These are phyloP conservation scores for Plasmodium sp. DNA, from an alignment of 169 alveolate genomes.

Conservation along the genomic window DNA sequence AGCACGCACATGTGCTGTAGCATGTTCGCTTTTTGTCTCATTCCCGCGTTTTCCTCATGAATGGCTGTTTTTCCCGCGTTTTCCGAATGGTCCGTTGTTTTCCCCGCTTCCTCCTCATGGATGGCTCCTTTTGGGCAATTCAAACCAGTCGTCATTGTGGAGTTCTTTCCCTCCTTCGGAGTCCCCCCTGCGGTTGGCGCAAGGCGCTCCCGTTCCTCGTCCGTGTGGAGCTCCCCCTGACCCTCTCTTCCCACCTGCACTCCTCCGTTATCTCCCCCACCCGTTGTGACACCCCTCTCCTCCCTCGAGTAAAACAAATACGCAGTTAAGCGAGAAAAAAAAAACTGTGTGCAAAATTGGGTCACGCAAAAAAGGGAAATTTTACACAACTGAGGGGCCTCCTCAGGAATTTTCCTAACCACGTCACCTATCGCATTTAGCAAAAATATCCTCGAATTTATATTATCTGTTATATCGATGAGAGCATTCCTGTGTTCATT, in stretches of 20 bases:
- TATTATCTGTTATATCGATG: slow-evolving; percentile 27
- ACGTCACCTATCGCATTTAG: slow-evolving; percentile 59
- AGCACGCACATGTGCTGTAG: slow-evolving; percentile 39
- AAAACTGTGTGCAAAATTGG: slow-evolving; percentile 17
- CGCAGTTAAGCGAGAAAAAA: background rate
- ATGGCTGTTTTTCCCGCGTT: background rate
- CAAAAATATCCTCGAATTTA: slow-evolving; percentile 28
- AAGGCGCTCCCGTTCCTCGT: background rate
- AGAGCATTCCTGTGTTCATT: slow-evolving; percentile 16
- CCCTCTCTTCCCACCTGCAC: background rate
- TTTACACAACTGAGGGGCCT: background rate
- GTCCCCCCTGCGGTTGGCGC: background rate
- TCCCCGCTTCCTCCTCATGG: background rate
- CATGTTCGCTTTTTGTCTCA: background rate
- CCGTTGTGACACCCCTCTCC: background rate
- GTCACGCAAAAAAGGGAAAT: slow-evolving; percentile 12
- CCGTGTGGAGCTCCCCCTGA: background rate
- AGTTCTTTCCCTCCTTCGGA: too few species aligned
- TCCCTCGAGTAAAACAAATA: slow-evolving; percentile 7
- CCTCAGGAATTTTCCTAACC: background rate
- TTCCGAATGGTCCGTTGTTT: background rate
- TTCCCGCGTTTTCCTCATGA: background rate
- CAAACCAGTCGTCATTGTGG: too few species aligned
- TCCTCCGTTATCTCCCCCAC: background rate
- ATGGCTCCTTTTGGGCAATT: background rate